Evolutionary conservation across 345 rosid genomes (phyloP).

Genomic region (Noccaea bulbosa): DNA sequence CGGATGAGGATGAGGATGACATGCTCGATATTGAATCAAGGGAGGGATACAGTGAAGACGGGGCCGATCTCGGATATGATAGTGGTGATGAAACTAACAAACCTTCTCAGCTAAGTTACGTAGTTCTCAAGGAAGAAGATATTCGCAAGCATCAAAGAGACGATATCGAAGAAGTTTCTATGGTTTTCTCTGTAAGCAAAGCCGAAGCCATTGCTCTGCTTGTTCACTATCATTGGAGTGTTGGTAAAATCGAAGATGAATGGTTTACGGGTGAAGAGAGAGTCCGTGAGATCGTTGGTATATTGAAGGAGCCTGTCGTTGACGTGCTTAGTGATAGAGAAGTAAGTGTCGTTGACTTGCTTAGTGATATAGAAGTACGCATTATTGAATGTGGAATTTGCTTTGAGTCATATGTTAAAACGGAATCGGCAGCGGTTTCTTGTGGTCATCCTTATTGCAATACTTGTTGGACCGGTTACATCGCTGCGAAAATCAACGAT

Average conservation of each 20-base stretch:
- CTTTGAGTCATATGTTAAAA: constrained; percentile 54
- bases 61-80: constrained; percentile 44
- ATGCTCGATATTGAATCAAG: constrained; percentile 56
- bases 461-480: constrained; percentile 66
- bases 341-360: constrained; percentile 37
- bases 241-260: constrained; percentile 70
- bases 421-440: constrained; percentile 55
- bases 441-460: constrained; percentile 94
- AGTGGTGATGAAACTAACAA: constrained; percentile 46
- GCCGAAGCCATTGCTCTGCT: constrained; percentile 61
- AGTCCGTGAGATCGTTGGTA: constrained; percentile 67
- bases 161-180: constrained; percentile 64
- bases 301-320: constrained; percentile 58
- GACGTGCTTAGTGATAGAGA: constrained; percentile 35
- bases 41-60: constrained; percentile 68
- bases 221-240: constrained; percentile 71
- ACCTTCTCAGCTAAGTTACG: constrained; percentile 57
- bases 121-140: constrained; percentile 65
- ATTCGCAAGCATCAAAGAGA: constrained; percentile 65
- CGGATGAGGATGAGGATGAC: constrained; percentile 57
- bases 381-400: constrained; percentile 68
- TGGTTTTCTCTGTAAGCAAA: constrained; percentile 65
- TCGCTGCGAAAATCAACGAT: constrained; percentile 23
- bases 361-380: constrained; percentile 43
- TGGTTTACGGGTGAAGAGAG: constrained; percentile 86